Evolutionary conservation across 1,284 basidiomycete genomes (phyloP).

Genomic region (Megacollybia platyphylla): DNA sequence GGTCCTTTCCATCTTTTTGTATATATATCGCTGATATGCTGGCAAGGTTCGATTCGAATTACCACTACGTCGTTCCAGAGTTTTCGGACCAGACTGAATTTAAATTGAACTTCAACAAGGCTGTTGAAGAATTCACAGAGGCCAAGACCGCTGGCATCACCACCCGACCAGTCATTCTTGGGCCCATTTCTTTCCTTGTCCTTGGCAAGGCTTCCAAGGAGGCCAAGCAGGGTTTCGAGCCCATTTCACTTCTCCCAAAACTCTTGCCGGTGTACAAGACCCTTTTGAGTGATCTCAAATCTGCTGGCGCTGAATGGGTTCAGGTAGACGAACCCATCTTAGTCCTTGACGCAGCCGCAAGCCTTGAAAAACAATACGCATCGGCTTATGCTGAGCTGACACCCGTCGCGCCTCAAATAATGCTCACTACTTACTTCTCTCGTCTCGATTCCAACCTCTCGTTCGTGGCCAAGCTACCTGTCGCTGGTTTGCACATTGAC

Average conservation of each 20-base stretch:
- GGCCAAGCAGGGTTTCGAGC: conserved; percentile 78
- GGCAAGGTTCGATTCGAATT: conserved; percentile 96
- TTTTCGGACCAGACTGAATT: conserved; percentile 88
- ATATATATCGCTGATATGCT: not conserved
- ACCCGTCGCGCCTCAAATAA: conserved; percentile 80
- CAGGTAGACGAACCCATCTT: conserved; percentile 98
- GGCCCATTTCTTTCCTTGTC: conserved; percentile 91
- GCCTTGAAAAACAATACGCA: conserved; percentile 74
- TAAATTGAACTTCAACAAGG: conserved; percentile 94
- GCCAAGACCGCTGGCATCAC: conserved; percentile 83
- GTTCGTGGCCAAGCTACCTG: conserved; percentile 86
- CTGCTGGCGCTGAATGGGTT: conserved; percentile 87
- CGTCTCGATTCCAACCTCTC: conserved; percentile 90
- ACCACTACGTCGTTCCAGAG: conserved; percentile 98
- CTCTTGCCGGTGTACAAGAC: conserved; percentile 90
- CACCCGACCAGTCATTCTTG: conserved; percentile 94
- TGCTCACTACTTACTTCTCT: conserved; percentile 93
- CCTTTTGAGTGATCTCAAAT: conserved; percentile 85
- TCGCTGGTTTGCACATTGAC: conserved; percentile 94
- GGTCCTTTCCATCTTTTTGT: conserved; percentile 15
- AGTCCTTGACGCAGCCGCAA: conserved; percentile 79
- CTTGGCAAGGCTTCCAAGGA: conserved; percentile 90
- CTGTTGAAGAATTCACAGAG: conserved; percentile 90
- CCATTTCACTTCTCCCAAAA: conserved; percentile 83
- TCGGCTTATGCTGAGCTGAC: conserved; percentile 76